Conservation (phyloP, 192 early-diverging fungal genomes). For the Martensiomyces pterosporus region DNA sequence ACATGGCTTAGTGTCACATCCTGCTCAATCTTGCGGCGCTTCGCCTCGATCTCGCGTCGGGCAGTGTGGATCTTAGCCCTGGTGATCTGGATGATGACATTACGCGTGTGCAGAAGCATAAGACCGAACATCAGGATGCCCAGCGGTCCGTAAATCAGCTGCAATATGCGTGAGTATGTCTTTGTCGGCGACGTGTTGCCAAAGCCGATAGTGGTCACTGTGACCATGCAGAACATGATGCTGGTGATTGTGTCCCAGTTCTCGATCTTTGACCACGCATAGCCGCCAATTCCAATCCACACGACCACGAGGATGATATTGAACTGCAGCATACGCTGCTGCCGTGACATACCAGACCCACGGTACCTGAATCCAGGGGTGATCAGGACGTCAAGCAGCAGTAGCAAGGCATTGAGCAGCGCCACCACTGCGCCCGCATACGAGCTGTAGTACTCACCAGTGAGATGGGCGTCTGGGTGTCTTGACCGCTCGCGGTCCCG, state of each 20-base stretch:
- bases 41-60: slow-evolving; percentile 29
- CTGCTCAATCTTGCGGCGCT: slow-evolving; percentile 30
- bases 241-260: slow-evolving; percentile 39
- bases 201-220: slow-evolving; percentile 46
- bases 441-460: slow-evolving; percentile 48
- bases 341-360: slow-evolving; percentile 50
- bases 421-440: slow-evolving; percentile 44
- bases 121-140: slow-evolving; percentile 51
- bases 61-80: slow-evolving; percentile 23
- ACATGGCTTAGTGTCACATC: slow-evolving; percentile 30
- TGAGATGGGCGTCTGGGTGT: slow-evolving; percentile 37
- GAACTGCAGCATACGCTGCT: slow-evolving; percentile 48
- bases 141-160: slow-evolving; percentile 41
- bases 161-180: slow-evolving; percentile 32
- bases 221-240: slow-evolving; percentile 51
- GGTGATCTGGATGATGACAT: slow-evolving; percentile 44
- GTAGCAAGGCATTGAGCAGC: slow-evolving; percentile 34
- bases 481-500: slow-evolving; percentile 29
- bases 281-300: slow-evolving; percentile 52
- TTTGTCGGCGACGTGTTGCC: slow-evolving; percentile 41
- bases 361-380: slow-evolving; percentile 50
- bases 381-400: slow-evolving; percentile 34
- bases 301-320: slow-evolving; percentile 47
- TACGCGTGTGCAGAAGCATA: slow-evolving; percentile 47
- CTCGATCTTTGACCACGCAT: slow-evolving; percentile 47